Evolutionary conservation across 352 stramenopile genomes (phyloP), one percentile per base, ranked within the genome.

Genomic region (Phytophthora nicotianae): DNA sequence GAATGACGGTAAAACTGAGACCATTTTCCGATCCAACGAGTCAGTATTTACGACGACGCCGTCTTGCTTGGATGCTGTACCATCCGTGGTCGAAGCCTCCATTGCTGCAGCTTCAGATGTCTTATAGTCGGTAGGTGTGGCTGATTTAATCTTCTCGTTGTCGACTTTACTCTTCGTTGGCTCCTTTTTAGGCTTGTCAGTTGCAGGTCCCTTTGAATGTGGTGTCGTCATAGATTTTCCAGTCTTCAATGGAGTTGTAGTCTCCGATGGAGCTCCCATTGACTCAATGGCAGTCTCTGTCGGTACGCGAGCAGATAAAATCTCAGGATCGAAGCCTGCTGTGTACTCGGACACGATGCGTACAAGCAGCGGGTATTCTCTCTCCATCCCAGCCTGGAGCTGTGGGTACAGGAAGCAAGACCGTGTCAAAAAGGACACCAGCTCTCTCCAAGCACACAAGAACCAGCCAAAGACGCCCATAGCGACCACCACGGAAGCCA

Each of bases 331-430:
- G 51, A 94, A 90, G 2, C 79, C 82, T 10, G 85, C 85, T 9
- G 82, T 91, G 58, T 92, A 92, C 62, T 94, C 86, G 16, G 83
- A 92, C 26, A 94, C 77, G 13, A 94, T 94, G 27, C 89, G 86
- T 19, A 90, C 86, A 5, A 94, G 64, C 42, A 92, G 56, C 26
- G 86, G 86, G 55, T 88, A 94, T 41, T 94, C 86, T 33, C 74
- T 74, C 55, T 88, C 80, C 43, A 94, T 74, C 1, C 86, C 86
- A 11, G 74, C 32, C 32, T 38, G 32, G 2, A 38, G 13, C 10
- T 94, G 86, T 6, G 86, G 86, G 37, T 91, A 94, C 21, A 94
- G 32, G 46, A 94, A 94, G 65, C 83, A 92, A 11, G 86, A 89
- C 9, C 83, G 83, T 16, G 83, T 91, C 27, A 94, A 68, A 68